These are phyloP conservation scores for Venturia nashicola DNA, from an alignment of 2,329 filamentous ascomycete species.

Conservation along the genomic window DNA sequence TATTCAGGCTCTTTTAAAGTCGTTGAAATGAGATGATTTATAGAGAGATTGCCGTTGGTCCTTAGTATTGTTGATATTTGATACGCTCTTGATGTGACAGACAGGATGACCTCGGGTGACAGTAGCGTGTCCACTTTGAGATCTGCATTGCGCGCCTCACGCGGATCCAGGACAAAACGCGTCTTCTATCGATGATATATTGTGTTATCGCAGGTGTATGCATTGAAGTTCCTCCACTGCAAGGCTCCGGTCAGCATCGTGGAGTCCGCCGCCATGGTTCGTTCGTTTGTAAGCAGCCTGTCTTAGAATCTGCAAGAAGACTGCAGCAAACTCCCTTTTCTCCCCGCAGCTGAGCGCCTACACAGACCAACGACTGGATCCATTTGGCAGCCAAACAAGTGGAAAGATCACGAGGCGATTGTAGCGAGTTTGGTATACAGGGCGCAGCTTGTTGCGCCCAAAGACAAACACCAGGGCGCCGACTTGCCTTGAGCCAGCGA, in stretches of 20 bases:
- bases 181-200: no score
- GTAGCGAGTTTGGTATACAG: background rate
- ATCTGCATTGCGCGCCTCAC: background rate
- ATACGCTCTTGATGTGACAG: no score
- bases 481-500: background rate
- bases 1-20: background rate
- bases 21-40: no score
- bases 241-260: background rate
- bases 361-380: background rate
- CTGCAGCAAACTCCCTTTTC: background rate
- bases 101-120: no score
- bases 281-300: background rate
- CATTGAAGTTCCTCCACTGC: background rate
- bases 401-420: background rate
- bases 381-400: background rate
- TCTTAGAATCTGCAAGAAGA: background rate
- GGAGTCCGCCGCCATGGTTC: background rate
- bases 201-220: background rate
- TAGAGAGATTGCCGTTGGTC: no score
- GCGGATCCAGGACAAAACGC: no score
- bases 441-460: background rate
- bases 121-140: background rate
- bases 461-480: background rate
- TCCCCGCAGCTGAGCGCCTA: background rate
- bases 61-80: no score